Conservation (phyloP, 73 alveolate genomes). For the Symbiodinium pilosum region DNA sequence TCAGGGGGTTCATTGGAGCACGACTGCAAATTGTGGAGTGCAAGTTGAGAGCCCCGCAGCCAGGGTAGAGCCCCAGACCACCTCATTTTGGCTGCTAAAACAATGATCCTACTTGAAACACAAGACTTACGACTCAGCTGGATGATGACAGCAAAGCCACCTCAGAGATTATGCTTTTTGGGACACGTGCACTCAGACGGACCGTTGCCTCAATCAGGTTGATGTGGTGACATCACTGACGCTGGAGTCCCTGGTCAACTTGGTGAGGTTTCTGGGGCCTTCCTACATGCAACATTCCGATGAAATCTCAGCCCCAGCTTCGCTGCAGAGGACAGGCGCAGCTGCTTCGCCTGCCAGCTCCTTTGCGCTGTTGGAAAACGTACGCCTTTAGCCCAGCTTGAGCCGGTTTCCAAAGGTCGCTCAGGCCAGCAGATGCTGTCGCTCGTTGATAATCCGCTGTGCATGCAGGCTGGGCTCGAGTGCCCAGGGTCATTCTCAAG, state of each 20-base stretch:
- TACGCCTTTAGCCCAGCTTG: constrained; percentile 1
- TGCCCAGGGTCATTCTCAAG: constrained; percentile 26
- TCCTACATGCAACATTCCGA: not conserved
- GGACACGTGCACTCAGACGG: too few species aligned
- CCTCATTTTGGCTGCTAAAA: too few species aligned
- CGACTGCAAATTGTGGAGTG: too few species aligned
- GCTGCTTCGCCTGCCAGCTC: not conserved
- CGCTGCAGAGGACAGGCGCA: too few species aligned
- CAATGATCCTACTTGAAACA: too few species aligned
- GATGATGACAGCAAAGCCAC: too few species aligned
- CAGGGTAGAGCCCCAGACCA: too few species aligned
- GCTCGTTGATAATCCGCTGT: not conserved
- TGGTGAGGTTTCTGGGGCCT: not conserved
- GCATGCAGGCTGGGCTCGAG: constrained; percentile 48
- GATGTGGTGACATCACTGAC: constrained; percentile 68
- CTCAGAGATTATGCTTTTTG: too few species aligned
- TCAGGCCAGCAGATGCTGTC: not conserved
- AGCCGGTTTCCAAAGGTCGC: too few species aligned
- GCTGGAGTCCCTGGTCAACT: not conserved
- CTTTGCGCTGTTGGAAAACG: constrained; percentile 50
- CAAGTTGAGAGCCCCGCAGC: too few species aligned
- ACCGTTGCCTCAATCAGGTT: constrained; percentile 19
- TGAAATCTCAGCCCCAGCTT: not conserved
- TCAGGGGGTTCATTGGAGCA: too few species aligned
- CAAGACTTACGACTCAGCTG: too few species aligned